Percentiles rank a stretch among this genome's conserved stretches.
phyloP scores from a whole-genome alignment of 495 filamentous ascomycete genomes.

The Neurospora africana region DNA sequence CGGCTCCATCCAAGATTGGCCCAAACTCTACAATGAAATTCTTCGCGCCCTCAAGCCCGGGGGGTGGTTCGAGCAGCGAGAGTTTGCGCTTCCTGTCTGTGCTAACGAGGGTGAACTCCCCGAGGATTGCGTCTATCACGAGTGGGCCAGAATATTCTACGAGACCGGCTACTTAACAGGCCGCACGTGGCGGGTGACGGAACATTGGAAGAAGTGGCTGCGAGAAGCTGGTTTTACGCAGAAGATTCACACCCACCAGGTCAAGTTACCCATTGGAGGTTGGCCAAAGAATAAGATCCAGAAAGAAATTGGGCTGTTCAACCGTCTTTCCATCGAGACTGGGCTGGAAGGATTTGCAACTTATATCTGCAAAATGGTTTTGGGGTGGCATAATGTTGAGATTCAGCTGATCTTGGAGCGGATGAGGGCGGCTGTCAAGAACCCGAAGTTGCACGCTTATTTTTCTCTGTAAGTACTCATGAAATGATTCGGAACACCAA shows the following conservation, averaged over 20 bases:
- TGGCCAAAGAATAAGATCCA: constrained; percentile 40
- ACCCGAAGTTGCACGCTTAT: constrained; percentile 31
- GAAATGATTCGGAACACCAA: not conserved
- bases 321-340: constrained; percentile 23
- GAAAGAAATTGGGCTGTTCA: constrained; percentile 30
- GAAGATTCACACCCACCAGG: constrained; percentile 37
- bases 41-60: constrained; percentile 17
- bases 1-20: constrained; percentile 44
- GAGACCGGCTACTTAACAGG: constrained; percentile 16
- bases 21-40: constrained; percentile 25
- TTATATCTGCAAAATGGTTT: constrained; percentile 30
- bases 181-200: constrained; percentile 21
- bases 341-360: constrained; percentile 38
- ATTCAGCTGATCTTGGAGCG: constrained; percentile 30
- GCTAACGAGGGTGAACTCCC: constrained; percentile 32
- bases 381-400: constrained; percentile 35
- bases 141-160: constrained; percentile 28
- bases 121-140: constrained; percentile 24
- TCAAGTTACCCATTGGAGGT: constrained; percentile 40
- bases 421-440: constrained; percentile 28
- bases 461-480: constrained; percentile 25
- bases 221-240: constrained; percentile 41
- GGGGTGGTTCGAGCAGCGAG: constrained; percentile 27
- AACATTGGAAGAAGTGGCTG: constrained; percentile 38
- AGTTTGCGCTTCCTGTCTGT: constrained; percentile 23